Evolutionary conservation across 192 early-diverging fungal genomes (phyloP).

Genomic region (Umbelopsis sp.): DNA sequence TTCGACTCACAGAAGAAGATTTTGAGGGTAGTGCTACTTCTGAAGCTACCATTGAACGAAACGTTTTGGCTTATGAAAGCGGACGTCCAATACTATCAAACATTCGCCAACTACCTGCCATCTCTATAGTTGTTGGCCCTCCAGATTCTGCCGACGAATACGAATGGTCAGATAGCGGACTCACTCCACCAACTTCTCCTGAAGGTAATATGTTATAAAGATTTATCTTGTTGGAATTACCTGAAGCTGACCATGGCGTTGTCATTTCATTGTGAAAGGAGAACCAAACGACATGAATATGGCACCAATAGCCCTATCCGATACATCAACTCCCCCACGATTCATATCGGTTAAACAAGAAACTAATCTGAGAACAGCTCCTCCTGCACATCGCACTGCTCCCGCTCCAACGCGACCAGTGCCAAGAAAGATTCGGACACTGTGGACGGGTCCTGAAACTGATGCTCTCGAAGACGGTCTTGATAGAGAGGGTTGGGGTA

Average conservation of each 20-base stretch:
- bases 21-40: background rate
- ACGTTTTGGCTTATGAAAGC: background rate
- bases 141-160: slow-evolving; percentile 7
- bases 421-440: background rate
- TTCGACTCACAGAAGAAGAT: background rate
- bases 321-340: no score
- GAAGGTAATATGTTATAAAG: background rate
- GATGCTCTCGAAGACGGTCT: slow-evolving; percentile 6
- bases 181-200: slow-evolving; percentile 8
- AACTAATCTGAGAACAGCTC: no score
- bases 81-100: background rate
- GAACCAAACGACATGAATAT: no score
- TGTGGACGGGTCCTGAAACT: background rate
- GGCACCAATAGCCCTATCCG: no score
- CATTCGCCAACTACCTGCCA: background rate
- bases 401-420: background rate
- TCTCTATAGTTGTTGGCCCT: background rate
- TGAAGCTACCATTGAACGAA: background rate
- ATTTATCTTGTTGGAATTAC: no score
- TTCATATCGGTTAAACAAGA: no score
- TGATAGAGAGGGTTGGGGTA: background rate
- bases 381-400: background rate
- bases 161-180: slow-evolving; percentile 11
- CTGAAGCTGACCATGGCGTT: no score
- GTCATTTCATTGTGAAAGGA: no score